These are phyloP conservation scores for Cordyceps sp. DNA, from an alignment of 2,329 filamentous ascomycete species.

Conservation along the genomic window DNA sequence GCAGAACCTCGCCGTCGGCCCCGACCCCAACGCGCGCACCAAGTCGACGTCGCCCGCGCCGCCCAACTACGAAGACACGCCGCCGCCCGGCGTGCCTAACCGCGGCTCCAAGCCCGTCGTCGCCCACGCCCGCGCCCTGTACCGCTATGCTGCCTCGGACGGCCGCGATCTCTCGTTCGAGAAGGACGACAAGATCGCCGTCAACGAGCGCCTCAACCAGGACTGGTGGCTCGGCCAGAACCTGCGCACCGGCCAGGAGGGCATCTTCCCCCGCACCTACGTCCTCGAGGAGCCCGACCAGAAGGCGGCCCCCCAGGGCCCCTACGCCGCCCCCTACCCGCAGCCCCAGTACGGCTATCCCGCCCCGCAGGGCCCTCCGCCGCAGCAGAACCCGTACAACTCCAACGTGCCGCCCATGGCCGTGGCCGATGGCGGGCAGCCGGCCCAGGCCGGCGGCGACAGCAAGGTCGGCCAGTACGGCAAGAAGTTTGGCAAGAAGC, in stretches of 20 bases:
- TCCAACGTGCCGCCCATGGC: conserved; percentile 59
- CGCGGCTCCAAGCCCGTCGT: conserved; percentile 39
- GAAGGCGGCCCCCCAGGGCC: conserved; percentile 5
- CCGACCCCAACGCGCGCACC: neutral
- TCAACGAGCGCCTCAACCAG: conserved; percentile 86
- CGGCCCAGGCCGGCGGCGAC: conserved; percentile 22
- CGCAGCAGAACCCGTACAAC: conserved; percentile 46
- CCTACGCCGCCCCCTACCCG: conserved; percentile 9
- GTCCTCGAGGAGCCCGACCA: conserved; percentile 56
- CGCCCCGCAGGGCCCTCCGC: conserved; percentile 21
- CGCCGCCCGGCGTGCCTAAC: conserved; percentile 22
- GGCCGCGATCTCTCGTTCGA: conserved; percentile 68
- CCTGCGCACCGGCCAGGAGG: conserved; percentile 64
- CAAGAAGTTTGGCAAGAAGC: conserved; percentile 94
- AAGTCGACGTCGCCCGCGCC: conserved; percentile 22
- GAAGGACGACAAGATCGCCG: conserved; percentile 62
- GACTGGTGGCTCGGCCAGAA: conserved; percentile 96
- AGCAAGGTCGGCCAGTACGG: conserved; percentile 56
- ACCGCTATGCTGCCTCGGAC: conserved; percentile 66
- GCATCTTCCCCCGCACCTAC: conserved; percentile 91
- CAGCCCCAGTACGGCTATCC: conserved; percentile 23
- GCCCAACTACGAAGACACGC: conserved; percentile 34
- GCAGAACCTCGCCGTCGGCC: conserved; percentile 20
- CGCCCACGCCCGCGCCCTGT: conserved; percentile 63
- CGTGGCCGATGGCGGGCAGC: conserved; percentile 40